These are phyloP conservation scores for Chytriomyces hyalinus DNA, from an alignment of 192 early-diverging fungal genomes.

Conservation along the genomic window DNA sequence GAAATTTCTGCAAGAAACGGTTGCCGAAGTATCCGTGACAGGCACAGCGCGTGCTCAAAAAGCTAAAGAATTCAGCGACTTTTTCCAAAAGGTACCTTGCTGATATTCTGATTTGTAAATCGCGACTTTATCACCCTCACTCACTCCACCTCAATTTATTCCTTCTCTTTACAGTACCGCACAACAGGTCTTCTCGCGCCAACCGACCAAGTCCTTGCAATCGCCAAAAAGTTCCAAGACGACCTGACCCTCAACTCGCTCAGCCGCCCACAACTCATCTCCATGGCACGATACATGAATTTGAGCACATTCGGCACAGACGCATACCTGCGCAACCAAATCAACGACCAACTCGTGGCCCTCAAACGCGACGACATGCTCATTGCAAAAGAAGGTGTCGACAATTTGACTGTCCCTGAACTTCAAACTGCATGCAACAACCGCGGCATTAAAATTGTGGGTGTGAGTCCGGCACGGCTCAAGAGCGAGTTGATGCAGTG, in stretches of 20 bases:
- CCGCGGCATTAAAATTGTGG: conserved; percentile 87
- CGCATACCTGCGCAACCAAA: conserved; percentile 90
- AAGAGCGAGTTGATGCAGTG: conserved; percentile 89
- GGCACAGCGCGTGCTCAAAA: conserved; percentile 51
- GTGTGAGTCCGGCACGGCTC: conserved; percentile 88
- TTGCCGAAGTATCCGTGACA: conserved; percentile 79
- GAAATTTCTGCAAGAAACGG: conserved; percentile 94
- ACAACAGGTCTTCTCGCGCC: conserved; percentile 80
- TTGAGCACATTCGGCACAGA: conserved; percentile 97
- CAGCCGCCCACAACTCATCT: conserved; percentile 91
- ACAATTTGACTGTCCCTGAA: conserved; percentile 86
- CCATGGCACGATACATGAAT: conserved; percentile 94
- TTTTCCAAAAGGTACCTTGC: conserved; percentile 73
- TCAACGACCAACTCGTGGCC: conserved; percentile 83
- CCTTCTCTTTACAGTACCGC: conserved; percentile 60
- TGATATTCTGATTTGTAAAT: neutral
- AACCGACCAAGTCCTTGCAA: conserved; percentile 79
- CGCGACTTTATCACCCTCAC: neutral
- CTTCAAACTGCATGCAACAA: conserved; percentile 84
- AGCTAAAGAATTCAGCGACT: conserved; percentile 73
- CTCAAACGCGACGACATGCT: conserved; percentile 90
- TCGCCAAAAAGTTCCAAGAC: conserved; percentile 91
- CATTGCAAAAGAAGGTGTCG: conserved; percentile 85
- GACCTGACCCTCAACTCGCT: conserved; percentile 92
- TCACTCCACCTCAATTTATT: conserved; percentile 16